Base-by-base conservation (phyloP, 768 basidiomycete species). In the Termitomyces sp. region DNA sequence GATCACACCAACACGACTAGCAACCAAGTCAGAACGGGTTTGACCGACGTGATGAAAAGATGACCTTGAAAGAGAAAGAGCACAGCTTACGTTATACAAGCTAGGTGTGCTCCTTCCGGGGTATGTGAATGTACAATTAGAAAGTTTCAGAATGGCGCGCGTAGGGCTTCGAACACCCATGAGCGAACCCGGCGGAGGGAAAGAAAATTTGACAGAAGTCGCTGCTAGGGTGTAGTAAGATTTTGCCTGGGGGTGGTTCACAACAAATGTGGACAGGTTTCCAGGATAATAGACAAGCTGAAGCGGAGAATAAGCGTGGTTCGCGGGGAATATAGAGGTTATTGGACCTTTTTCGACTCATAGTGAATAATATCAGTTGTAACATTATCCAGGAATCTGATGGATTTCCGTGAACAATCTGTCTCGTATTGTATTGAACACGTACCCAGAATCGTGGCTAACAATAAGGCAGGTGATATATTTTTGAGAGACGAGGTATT, bases 331-430 rank as follows among this genome's bases (percentile, higher is more conserved):
- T 21, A 32, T 24, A 47, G 3, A 37, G 30, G 10, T 32, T 37
- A 37, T 14, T 9, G 8, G 9, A 83, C 88, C 79, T 94, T 96
- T 77, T 98, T 98, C 53, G 75, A 74, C 75, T 97, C 94, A 74
- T 97, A 98, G 76, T 97, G 95, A 59, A 98, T 93, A 65, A 98
- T 93, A 71, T 98, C 94, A 60, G 95, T 92, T 56, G 94, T 95
- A 53, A 97, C 85, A 71, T 89, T 87, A 74, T 98, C 95, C 64
- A 98, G 77, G 77, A 98, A 98, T 56, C 89, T 91, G 52, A 19
- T 57, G 50, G 12, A 59, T 47, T 57, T 35, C 55, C 55, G 65
- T 32, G 35, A 53, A 46, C 58, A 8, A 35, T 45, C 45, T 45
- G 26, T 57, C 42, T 37, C 47, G 49, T 32, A 57, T 37, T 42